phyloP scores from a whole-genome alignment of 2,329 filamentous ascomycete species.

The Pseudogymnoascus pannorum region DNA sequence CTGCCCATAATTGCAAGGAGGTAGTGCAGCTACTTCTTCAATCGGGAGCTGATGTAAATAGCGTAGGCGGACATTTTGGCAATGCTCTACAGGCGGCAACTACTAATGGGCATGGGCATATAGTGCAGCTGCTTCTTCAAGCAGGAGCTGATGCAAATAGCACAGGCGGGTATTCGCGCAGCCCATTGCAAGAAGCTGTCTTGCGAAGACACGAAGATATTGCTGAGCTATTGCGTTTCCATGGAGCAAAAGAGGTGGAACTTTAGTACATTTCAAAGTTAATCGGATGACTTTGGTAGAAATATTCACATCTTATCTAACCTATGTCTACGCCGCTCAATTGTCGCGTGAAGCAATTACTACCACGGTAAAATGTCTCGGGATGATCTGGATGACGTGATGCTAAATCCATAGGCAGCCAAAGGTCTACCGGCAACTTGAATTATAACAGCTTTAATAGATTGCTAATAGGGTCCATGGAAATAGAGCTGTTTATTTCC shows the following conservation, averaged over 20 bases:
- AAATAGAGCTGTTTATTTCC: not conserved
- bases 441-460: too few relatives aligned
- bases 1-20: not conserved
- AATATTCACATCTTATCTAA: not conserved
- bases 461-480: not conserved
- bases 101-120: constrained; percentile 10
- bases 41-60: constrained; percentile 5
- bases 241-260: not conserved
- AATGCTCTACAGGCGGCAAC: not conserved
- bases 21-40: constrained; percentile 13
- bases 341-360: not conserved
- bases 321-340: not conserved
- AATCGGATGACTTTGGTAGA: not conserved
- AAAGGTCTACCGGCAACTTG: too few relatives aligned
- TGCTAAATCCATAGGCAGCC: too few relatives aligned
- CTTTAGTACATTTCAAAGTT: not conserved
- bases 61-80: not conserved
- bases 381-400: too few relatives aligned
- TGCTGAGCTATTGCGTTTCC: not conserved
- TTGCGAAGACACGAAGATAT: not conserved
- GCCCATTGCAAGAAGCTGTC: constrained; percentile 4
- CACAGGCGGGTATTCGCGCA: not conserved
- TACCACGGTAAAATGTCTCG: not conserved
- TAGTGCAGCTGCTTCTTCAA: constrained; percentile 15
- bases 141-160: constrained; percentile 4